Evolutionary conservation across 2,329 filamentous ascomycete species (phyloP).

Genomic region (Xylaria sp.): DNA sequence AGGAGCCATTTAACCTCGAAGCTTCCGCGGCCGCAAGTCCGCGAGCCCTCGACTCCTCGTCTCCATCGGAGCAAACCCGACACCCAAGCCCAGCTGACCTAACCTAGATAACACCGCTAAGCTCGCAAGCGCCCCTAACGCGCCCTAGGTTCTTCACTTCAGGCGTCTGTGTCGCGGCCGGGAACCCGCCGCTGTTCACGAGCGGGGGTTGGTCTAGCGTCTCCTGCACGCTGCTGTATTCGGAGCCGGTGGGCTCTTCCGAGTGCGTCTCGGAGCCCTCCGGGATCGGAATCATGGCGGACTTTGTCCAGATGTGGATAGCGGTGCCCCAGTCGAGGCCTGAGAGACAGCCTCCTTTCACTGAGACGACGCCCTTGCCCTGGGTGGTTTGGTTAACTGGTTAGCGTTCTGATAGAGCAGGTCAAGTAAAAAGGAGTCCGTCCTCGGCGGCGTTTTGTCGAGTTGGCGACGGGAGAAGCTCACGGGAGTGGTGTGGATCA

Average conservation of each 20-base stretch:
- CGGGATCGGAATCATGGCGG: slow-evolving; percentile 75
- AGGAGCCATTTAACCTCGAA: neutral
- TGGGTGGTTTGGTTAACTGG: slow-evolving; percentile 40
- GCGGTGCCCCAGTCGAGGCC: slow-evolving; percentile 70
- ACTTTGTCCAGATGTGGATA: slow-evolving; percentile 75
- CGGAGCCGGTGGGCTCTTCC: slow-evolving; percentile 60
- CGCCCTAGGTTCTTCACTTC: slow-evolving; percentile 6
- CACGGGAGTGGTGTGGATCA: slow-evolving; percentile 71
- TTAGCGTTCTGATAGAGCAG: neutral
- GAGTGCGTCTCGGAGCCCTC: slow-evolving; percentile 69
- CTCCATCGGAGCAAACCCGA: neutral
- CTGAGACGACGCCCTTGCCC: slow-evolving; percentile 69
- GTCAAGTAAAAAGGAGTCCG: neutral
- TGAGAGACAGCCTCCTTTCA: slow-evolving; percentile 75
- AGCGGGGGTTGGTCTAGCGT: slow-evolving; percentile 50
- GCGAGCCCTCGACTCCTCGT: neutral
- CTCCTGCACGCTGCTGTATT: slow-evolving; percentile 59
- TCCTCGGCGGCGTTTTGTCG: too few species aligned
- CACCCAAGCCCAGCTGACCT: neutral
- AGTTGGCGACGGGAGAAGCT: slow-evolving; percentile 42
- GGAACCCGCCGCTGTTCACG: slow-evolving; percentile 22
- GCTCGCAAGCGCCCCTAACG: slow-evolving; percentile 47
- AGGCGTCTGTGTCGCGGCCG: slow-evolving; percentile 28
- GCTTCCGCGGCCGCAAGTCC: neutral
- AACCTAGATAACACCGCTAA: slow-evolving; percentile 41